Base-by-base conservation (phyloP, 495 filamentous ascomycete genomes). In the Aspergillus sclerotiicarbonarius region DNA sequence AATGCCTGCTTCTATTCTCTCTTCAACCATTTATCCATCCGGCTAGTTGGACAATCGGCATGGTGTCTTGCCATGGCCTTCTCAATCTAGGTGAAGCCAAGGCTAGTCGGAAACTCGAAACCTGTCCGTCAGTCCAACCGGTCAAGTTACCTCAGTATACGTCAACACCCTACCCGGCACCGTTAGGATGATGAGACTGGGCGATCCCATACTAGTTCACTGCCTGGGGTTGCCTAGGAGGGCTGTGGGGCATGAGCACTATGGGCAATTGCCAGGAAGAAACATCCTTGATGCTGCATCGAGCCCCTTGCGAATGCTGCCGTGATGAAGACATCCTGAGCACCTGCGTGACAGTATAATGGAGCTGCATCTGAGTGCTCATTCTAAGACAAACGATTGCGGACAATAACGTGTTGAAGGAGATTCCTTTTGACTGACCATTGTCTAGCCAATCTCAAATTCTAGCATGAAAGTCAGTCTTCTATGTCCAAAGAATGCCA, bases 391-490 rank as follows among this genome's bases (percentile, higher is more conserved):
- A 15, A 1, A 6, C 7, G 15, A 3, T 41, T 41, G 37, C 37
- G 54, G n/a, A 47, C 50, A 61, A 33, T 19, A 43, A 49, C 18
- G 29, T 12, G 21, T 41, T 15, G 15, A 50, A 35, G 29, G 6
- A 29, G 5, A 25, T 29, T 29, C 21, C 1, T 21, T 21, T 52
- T 30, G 19, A 53, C 16, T 57, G 33, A 49, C 18, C 37, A 19
- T 8, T 19, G 6, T 55, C 45, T 56, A 46, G 30, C 29, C 48
- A 3, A 9, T 25, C 35, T 33, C 41, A n/a, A 25, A 31, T 20
- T 51, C 19, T 51, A 58, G 37, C n/a, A 12, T 41, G 37, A 6
- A 41, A 15, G 37, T 41, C n/a, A 41, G 37, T 41, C 37, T 41
- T 41, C 37, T 41, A 41, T 41, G 12, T 41, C 37, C 37, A 41